These are phyloP conservation scores for Sugiyamaella chiloensis DNA, from an alignment of 805 yeast species.

Conservation along the genomic window DNA sequence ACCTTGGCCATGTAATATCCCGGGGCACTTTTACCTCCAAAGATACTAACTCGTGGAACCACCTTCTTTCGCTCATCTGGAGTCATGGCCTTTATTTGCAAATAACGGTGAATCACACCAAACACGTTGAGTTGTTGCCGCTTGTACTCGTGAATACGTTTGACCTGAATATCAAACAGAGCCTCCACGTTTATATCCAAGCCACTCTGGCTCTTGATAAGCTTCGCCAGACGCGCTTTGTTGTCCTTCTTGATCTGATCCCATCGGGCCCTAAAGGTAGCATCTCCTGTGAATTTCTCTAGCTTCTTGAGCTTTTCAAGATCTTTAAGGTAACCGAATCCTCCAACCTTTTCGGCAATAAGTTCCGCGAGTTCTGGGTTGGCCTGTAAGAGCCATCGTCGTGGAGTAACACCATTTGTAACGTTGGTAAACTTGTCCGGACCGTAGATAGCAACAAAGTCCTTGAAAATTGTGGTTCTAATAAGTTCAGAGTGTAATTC, in stretches of 20 bases:
- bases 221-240: constrained; percentile 61
- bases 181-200: constrained; percentile 68
- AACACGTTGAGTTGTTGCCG: constrained; percentile 92
- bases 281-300: constrained; percentile 64
- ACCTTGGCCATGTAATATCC: constrained; percentile 94
- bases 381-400: constrained; percentile 95
- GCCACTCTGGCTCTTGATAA: constrained; percentile 61
- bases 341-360: constrained; percentile 66
- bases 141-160: constrained; percentile 93
- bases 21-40: constrained; percentile 98
- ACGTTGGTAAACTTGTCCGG: constrained; percentile 82
- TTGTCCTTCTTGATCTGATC: constrained; percentile 63
- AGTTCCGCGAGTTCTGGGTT: constrained; percentile 76
- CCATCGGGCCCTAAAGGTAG: constrained; percentile 68
- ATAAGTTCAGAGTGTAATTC: constrained; percentile 90
- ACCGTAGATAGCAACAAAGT: constrained; percentile 82
- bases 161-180: constrained; percentile 87
- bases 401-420: constrained; percentile 92
- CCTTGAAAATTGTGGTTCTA: constrained; percentile 84
- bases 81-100: constrained; percentile 67
- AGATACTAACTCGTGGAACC: constrained; percentile 72
- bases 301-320: constrained; percentile 64
- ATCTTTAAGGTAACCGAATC: constrained; percentile 65
- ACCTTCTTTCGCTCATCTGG: constrained; percentile 58
- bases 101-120: constrained; percentile 81